Evolutionary conservation across 768 basidiomycete genomes (phyloP), one percentile per base, ranked within the genome.

Genomic region (Boletus vermiculosoides): DNA sequence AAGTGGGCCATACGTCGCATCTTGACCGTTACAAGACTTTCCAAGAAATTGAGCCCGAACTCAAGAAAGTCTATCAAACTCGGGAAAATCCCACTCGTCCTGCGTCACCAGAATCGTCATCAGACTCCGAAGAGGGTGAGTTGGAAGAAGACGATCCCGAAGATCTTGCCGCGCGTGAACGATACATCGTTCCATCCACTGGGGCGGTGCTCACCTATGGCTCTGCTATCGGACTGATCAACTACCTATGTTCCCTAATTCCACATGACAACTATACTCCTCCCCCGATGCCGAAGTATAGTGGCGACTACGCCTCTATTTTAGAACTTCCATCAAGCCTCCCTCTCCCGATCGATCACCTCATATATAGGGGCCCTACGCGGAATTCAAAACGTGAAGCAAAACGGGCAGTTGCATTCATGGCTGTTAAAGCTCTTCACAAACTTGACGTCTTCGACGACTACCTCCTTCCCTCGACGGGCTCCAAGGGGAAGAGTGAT

Each of bases 151-250:
- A 81, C 9, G 75, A 83, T 55, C 78, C 82, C 1, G 74, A 70
- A 16, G 88, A 90, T 69, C 68, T 91, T 12, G 76, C 78, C 1
- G 77, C 79, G 45, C 80, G 89, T n/a, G 88, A 92, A 71, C 82
- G 87, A 53, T 92, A 84, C 69, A 80, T 87, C 30, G 84, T 92
- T 11, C 77, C 82, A 7, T 77, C 81, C 5, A 88, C 90, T 1
- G 88, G 87, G 1, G 93, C 94, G 4, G 78, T 87, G 39, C 80
- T 95, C 45, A 91, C 90, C 1, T 93, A 90, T 66, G 85, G 86
- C 62, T 86, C 84, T 52, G 81, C 90, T 3, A 81, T 93, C 50
- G 78, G 79, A 20, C 74, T 94, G 34, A 78, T 96, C 54, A 81
- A 82, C 63, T 81, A 86, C 52, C 80, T 93, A n/a, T 94, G 92